phyloP scores from a whole-genome alignment of 1,284 basidiomycete genomes.

The Prillingera fragicola region DNA sequence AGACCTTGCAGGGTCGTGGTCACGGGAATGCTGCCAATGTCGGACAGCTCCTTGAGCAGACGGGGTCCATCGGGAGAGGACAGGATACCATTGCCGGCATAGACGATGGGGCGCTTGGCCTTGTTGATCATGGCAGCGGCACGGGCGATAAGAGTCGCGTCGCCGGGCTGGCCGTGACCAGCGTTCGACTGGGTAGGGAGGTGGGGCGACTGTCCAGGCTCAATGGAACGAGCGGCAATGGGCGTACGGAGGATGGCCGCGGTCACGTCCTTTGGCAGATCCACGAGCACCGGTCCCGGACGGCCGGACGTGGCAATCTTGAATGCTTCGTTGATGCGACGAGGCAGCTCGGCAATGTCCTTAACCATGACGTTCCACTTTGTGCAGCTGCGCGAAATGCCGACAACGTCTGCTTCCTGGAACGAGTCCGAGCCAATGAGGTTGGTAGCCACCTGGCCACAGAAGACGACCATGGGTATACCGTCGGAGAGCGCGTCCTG shows the following conservation, averaged over 20 bases:
- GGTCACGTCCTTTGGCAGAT: slow-evolving; percentile 95
- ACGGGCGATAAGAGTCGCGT: slow-evolving; percentile 64
- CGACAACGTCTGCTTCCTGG: slow-evolving; percentile 95
- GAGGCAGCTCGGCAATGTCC: slow-evolving; percentile 87
- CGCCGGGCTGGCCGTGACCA: slow-evolving; percentile 57
- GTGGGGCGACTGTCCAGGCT: slow-evolving; percentile 72
- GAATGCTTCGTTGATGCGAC: slow-evolving; percentile 98
- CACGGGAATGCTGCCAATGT: slow-evolving; percentile 89
- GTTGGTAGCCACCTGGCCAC: slow-evolving; percentile 96
- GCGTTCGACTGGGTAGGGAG: slow-evolving; percentile 63
- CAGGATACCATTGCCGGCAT: slow-evolving; percentile 88
- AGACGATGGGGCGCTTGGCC: slow-evolving; percentile 85
- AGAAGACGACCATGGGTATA: slow-evolving; percentile 90
- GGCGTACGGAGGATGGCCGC: slow-evolving; percentile 82
- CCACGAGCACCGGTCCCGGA: slow-evolving; percentile 94
- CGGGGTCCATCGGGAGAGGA: slow-evolving; percentile 75
- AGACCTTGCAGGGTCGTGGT: slow-evolving; percentile 97
- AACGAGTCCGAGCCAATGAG: slow-evolving; percentile 96
- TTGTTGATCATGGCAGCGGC: slow-evolving; percentile 88
- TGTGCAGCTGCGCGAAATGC: slow-evolving; percentile 93
- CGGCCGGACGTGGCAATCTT: slow-evolving; percentile 96
- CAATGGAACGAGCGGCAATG: slow-evolving; percentile 81
- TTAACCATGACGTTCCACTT: slow-evolving; percentile 99
- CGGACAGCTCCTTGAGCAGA: slow-evolving; percentile 72
- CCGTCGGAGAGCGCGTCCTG: slow-evolving; percentile 96